Evolutionary conservation across 2,329 filamentous ascomycete genomes (phyloP), one percentile per base, ranked within the genome.

Genomic region (Apiospora hydei): DNA sequence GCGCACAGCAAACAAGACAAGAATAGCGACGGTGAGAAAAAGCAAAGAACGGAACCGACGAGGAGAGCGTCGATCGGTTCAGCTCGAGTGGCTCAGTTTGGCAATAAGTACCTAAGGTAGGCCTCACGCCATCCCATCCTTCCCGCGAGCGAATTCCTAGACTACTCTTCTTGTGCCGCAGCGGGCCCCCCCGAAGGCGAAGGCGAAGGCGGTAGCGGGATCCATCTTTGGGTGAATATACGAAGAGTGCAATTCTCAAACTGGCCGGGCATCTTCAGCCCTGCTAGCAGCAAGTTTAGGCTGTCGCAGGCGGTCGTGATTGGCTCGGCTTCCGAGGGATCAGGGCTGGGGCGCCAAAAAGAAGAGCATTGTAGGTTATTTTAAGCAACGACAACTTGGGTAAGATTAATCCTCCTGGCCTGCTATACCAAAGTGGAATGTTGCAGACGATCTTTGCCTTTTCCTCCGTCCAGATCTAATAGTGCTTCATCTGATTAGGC

Each of bases 271-370:
- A 41, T 41, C 0, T 61, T 41, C 57, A 41, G 57, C 57, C 57
- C 57, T 64, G 57, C 57, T 64, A 61, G 53, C 53, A 61, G 53
- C 53, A 21, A 61, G 26, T 38, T n/a, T 61, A 61, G 53, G 53
- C 53, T 61, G 53, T 61, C 53, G 53, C 30, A 61, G 57, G 18
- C 11, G 34, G 16, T 18, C 30, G 53, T 61, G 53, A 61, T 61
- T 61, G 53, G 53, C 30, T 21, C 30, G 16, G 53, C 16, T 30
- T 18, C 21, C 34, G 18, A 61, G 38, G 30, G 53, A 34, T 21
- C 34, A 21, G 57, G 18, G 34, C 51, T 34, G 53, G 57, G 57
- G 57, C 57, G 34, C 34, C 41, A 64, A 41, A 38, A 21, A 64
- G 57, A 64, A 64, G 34, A 41, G 57, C 57, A 41, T 41, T 41